Conservation (phyloP, 805 yeast species). For the Candida tallmaniae region DNA sequence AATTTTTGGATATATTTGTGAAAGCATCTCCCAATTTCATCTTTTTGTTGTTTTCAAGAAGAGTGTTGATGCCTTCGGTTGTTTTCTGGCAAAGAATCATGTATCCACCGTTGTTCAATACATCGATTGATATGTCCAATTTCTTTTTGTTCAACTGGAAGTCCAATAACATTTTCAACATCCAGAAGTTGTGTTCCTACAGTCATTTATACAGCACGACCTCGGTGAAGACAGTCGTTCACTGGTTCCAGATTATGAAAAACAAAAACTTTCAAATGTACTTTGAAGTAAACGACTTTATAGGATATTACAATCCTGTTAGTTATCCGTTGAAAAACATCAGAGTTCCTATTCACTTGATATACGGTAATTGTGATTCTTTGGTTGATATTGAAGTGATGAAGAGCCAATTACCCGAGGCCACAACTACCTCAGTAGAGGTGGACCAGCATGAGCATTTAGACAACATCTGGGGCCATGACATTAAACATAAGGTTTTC, state of each 20-base stretch:
- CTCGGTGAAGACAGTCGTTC: slow-evolving; percentile 88
- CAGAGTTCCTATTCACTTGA: slow-evolving; percentile 62
- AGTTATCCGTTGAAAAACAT: slow-evolving; percentile 38
- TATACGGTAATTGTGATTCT: slow-evolving; percentile 79
- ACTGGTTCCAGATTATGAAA: slow-evolving; percentile 89
- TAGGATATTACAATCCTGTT: slow-evolving; percentile 27
- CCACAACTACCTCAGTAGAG: slow-evolving; percentile 47
- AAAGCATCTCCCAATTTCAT: slow-evolving; percentile 72
- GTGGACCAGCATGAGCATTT: slow-evolving; percentile 79
- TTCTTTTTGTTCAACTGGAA: slow-evolving; percentile 75
- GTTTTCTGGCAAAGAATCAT: slow-evolving; percentile 74
- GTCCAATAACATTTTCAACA: slow-evolving; percentile 59
- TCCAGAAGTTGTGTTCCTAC: slow-evolving; percentile 77
- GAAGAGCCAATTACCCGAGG: slow-evolving; percentile 59
- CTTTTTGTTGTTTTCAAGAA: slow-evolving; percentile 66
- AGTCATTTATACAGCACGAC: slow-evolving; percentile 89
- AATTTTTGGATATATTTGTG: slow-evolving; percentile 68
- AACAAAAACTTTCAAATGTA: slow-evolving; percentile 82
- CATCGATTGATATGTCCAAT: slow-evolving; percentile 68
- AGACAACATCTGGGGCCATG: slow-evolving; percentile 84
- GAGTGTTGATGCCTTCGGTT: slow-evolving; percentile 72
- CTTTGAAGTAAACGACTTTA: slow-evolving; percentile 46
- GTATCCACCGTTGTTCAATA: slow-evolving; percentile 71
- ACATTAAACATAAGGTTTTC: slow-evolving; percentile 41
- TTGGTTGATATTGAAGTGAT: slow-evolving; percentile 82